Base-by-base conservation (phyloP, 2,329 filamentous ascomycete species). In the Sclerotinia spermophila region DNA sequence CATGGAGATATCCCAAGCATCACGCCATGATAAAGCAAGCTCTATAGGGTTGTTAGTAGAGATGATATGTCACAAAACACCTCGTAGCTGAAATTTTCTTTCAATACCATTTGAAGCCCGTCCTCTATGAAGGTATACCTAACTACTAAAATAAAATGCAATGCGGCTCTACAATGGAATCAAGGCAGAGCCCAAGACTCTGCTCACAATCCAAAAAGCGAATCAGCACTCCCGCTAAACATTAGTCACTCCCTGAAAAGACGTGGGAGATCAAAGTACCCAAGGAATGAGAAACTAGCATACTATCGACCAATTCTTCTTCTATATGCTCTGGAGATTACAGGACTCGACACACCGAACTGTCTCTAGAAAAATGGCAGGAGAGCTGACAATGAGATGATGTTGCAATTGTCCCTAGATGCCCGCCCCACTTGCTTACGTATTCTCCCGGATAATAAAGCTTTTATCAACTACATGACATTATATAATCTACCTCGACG, bases 261-360 rank as follows among this genome's bases (percentile, higher is more conserved):
- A 5, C n/a, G n/a, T 17, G 48, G 11, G 11, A 51, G 21, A n/a
- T n/a, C 48, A 11, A 15, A 15, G 48, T 17, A 17, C 13, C 11
- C 11, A 53, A 53, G 51, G 2, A 30, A 15, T 27, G n/a, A 11
- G 3, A 30, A n/a, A 10, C 24, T 0, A 53, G 5, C 7, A 0
- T 19, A 53, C 8, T 5, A 5, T n/a, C 1, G 4, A 51, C 6
- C 24, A 51, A n/a, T 0, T 5, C 0, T 1, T 4, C 24, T 0
- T n/a, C 4, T 48, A n/a, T 5, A 0, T 13, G 1, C 45, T 48
- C 8, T n/a, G 4, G 0, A n/a, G 24, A 13, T 13, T 1, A 13
- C 51, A 1, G n/a, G 2, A 10, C 13, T 53, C 51, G 3, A 27
- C 15, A 17, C 15, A 30, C 8, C n/a, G 15, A 30, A 53, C 5